phyloP scores from a whole-genome alignment of 345 rosid genomes.

The Pugionium dolabratum region DNA sequence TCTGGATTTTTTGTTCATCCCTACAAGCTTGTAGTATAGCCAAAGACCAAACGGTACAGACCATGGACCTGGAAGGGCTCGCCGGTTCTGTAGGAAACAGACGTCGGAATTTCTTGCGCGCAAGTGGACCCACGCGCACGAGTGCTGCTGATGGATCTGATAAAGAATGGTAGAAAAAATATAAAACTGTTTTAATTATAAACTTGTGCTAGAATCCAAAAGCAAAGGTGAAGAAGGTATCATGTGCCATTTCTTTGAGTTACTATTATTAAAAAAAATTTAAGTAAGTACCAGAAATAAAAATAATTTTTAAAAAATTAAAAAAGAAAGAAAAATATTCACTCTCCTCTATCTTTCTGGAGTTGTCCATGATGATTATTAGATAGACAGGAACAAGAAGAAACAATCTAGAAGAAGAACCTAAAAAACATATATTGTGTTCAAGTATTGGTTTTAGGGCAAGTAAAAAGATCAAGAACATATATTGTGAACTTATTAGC shows the following conservation, averaged over 20 bases:
- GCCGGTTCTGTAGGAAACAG: too few relatives aligned
- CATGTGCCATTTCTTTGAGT: constrained; percentile 41
- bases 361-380: constrained; percentile 37
- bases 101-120: neutral
- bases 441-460: neutral
- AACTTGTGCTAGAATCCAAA: constrained; percentile 37
- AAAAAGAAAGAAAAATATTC: neutral
- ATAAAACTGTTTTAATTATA: neutral
- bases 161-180: neutral
- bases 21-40: too few relatives aligned
- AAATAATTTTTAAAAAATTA: neutral
- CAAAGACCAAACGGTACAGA: too few relatives aligned
- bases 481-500: neutral
- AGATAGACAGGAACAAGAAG: constrained; percentile 40
- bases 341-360: constrained; percentile 42
- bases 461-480: constrained; percentile 25
- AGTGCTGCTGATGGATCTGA: constrained; percentile 33
- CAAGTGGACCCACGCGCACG: constrained; percentile 44
- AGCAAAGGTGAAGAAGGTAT: constrained; percentile 37
- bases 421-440: constrained; percentile 6
- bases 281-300: too few relatives aligned
- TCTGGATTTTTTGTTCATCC: too few relatives aligned
- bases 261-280: constrained; percentile 1
- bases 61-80: too few relatives aligned
- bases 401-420: constrained; percentile 33